phyloP scores from a whole-genome alignment of 2,329 filamentous ascomycete genomes.

The Pestalotiopsis sp. region DNA sequence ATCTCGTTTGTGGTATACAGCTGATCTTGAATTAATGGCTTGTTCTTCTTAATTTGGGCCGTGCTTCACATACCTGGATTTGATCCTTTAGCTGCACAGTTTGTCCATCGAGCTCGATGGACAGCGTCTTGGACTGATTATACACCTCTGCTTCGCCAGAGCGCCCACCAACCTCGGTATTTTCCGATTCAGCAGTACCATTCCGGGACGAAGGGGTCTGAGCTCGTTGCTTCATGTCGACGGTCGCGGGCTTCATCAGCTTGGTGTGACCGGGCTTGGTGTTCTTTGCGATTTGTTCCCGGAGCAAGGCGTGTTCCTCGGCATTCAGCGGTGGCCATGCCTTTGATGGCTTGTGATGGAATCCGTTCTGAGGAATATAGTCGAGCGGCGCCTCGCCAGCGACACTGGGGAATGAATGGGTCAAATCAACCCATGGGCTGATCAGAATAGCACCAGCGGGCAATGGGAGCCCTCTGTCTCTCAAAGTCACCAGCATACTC shows the following conservation, averaged over 20 bases:
- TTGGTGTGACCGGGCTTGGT: conserved; percentile 32
- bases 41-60: not conserved
- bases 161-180: conserved; percentile 12
- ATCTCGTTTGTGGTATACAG: conserved; percentile 83
- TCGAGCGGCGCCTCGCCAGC: conserved; percentile 72
- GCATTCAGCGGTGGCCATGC: conserved; percentile 93
- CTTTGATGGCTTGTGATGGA: conserved; percentile 85
- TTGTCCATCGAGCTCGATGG: conserved; percentile 72
- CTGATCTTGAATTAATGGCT: conserved; percentile 29
- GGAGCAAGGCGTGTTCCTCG: conserved; percentile 66
- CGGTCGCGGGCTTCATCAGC: conserved; percentile 38
- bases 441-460: conserved; percentile 90
- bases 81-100: conserved; percentile 81
- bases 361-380: conserved; percentile 86
- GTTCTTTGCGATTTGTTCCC: conserved; percentile 51
- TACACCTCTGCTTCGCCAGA: conserved; percentile 9
- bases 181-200: conserved; percentile 5
- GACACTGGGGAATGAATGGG: conserved; percentile 94
- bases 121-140: conserved; percentile 41
- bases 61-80: conserved; percentile 68
- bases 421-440: conserved; percentile 94
- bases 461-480: conserved; percentile 81
- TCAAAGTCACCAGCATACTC: conserved; percentile 75
- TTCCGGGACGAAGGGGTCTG: conserved; percentile 22
- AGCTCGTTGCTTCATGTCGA: conserved; percentile 30